A percentile compares a stretch with the other conserved stretches of the same genome.
Evolutionary conservation across 179 eudicot genomes (phyloP).

Genomic region (Silene noctiflora): DNA sequence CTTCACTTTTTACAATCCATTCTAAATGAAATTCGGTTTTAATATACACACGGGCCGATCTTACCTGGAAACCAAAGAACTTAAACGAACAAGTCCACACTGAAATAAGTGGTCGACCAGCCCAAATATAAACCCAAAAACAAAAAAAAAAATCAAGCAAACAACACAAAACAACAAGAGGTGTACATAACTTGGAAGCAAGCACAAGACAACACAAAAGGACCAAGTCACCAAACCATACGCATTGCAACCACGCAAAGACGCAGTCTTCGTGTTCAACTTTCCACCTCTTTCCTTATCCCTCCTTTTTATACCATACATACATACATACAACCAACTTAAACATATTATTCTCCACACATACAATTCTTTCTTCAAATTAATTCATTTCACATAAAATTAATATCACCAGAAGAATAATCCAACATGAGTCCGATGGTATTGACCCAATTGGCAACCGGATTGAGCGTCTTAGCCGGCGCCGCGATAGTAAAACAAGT

Average conservation of each 20-base stretch:
- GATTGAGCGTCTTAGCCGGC: conserved; percentile 74
- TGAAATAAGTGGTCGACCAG: too few relatives aligned
- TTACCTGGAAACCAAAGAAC: too few relatives aligned
- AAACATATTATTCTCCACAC: not conserved
- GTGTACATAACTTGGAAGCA: not conserved
- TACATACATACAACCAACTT: too few relatives aligned
- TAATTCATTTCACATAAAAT: too few relatives aligned
- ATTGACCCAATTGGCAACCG: conserved; percentile 69
- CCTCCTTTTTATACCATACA: not conserved
- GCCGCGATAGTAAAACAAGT: conserved; percentile 62
- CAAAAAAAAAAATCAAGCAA: not conserved
- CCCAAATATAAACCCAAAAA: not conserved
- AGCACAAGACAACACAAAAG: too few relatives aligned
- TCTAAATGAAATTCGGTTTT: too few relatives aligned
- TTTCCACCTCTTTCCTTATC: conserved; percentile 2
- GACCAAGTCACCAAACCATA: not conserved
- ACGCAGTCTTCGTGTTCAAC: conserved; percentile 9
- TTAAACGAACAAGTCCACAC: too few relatives aligned
- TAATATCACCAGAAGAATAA: not conserved
- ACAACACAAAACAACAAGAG: not conserved
- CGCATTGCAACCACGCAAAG: not conserved
- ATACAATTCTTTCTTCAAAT: not conserved
- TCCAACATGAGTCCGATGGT: conserved; percentile 66
- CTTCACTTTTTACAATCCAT: too few relatives aligned
- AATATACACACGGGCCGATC: too few relatives aligned